phyloP scores from a whole-genome alignment of 2,329 filamentous ascomycete species.

The Knufia petricola region DNA sequence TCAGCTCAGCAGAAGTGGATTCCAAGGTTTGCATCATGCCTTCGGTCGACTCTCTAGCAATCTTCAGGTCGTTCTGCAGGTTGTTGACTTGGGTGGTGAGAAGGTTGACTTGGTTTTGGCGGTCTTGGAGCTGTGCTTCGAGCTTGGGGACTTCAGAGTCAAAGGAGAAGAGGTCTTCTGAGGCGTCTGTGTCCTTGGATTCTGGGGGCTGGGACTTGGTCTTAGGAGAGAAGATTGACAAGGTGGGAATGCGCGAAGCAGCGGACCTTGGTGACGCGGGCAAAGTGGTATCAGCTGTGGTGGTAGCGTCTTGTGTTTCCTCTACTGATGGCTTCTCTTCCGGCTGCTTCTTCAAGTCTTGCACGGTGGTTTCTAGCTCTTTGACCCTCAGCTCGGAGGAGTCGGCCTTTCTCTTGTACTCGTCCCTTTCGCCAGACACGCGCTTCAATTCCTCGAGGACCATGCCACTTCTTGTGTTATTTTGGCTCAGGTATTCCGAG shows the following conservation, averaged over 20 bases:
- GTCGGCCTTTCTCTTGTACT: slow-evolving; percentile 66
- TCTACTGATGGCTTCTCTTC: slow-evolving; percentile 28
- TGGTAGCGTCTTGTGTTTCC: slow-evolving; percentile 28
- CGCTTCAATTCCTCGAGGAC: slow-evolving; percentile 87
- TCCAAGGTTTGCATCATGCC: slow-evolving; percentile 59
- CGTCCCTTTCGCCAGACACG: slow-evolving; percentile 71
- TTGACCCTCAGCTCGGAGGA: slow-evolving; percentile 55
- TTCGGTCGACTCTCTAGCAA: slow-evolving; percentile 60
- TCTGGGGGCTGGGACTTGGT: slow-evolving; percentile 24
- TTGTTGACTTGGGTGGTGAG: slow-evolving; percentile 60
- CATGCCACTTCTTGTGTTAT: slow-evolving; percentile 82
- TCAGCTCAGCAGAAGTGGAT: slow-evolving; percentile 55
- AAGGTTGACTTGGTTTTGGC: slow-evolving; percentile 58
- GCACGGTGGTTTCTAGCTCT: slow-evolving; percentile 55
- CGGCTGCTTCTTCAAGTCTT: slow-evolving; percentile 37
- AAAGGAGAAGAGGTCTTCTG: slow-evolving; percentile 82
- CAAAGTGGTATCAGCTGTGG: slow-evolving; percentile 12
- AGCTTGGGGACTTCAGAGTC: slow-evolving; percentile 77
- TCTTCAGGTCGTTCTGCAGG: slow-evolving; percentile 60
- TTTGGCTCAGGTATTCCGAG: slow-evolving; percentile 79
- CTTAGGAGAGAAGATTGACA: slow-evolving; percentile 33
- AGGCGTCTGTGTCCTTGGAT: slow-evolving; percentile 29
- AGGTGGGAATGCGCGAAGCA: slow-evolving; percentile 28
- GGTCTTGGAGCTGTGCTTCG: slow-evolving; percentile 63
- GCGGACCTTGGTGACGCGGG: slow-evolving; percentile 28